These are phyloP conservation scores for Candida ponderosae DNA, from an alignment of 805 yeast species.

Conservation along the genomic window DNA sequence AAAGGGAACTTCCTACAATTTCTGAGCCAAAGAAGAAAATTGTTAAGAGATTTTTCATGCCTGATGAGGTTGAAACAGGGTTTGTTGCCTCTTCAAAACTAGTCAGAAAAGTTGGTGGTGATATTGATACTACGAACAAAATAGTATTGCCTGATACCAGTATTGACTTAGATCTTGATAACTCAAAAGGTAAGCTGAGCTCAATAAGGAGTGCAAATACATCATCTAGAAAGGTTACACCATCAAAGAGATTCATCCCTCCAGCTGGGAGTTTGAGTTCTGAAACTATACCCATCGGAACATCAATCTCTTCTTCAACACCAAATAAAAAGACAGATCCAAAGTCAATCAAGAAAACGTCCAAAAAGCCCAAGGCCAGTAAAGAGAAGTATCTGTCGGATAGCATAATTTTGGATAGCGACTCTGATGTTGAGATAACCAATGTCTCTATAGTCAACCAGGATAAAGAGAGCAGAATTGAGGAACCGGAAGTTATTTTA, in stretches of 20 bases:
- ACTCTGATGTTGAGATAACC: background rate
- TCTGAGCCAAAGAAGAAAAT: conserved; percentile 9
- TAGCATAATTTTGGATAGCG: background rate
- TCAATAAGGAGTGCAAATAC: no score
- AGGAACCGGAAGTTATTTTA: no score
- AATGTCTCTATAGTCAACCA: background rate
- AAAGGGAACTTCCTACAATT: conserved; percentile 1
- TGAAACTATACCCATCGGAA: no score
- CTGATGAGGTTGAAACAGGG: conserved; percentile 62
- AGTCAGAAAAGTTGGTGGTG: conserved; percentile 24
- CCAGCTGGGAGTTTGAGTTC: no score
- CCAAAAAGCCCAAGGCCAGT: background rate
- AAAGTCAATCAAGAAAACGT: no score
- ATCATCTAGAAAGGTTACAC: no score
- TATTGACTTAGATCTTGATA: conserved; percentile 10
- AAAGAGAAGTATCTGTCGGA: no score
- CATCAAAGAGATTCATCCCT: no score
- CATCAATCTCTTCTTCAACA: no score
- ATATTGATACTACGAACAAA: background rate
- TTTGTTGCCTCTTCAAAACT: conserved; percentile 45
- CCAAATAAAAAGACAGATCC: no score
- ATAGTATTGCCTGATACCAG: conserved; percentile 2
- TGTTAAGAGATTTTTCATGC: conserved; percentile 57
- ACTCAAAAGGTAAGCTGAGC: no score
- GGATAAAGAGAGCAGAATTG: background rate